Evolutionary conservation across 805 yeast species (phyloP).

Genomic region (Wickerhamiella kurtzmanii): DNA sequence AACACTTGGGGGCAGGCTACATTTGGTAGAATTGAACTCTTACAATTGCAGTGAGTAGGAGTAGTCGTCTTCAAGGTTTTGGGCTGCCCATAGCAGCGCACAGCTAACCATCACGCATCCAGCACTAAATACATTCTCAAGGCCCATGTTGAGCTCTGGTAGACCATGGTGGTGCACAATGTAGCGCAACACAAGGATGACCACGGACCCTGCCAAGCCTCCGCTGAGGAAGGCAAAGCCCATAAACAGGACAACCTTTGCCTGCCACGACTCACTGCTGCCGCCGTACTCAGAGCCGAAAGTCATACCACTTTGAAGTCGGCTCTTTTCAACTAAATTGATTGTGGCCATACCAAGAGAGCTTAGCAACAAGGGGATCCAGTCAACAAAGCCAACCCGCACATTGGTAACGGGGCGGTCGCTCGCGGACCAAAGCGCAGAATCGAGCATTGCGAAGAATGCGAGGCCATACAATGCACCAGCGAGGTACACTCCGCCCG

Average conservation of each 20-base stretch:
- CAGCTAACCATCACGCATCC: conserved; percentile 77
- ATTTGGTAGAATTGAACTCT: too few relatives aligned
- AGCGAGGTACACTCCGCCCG: conserved; percentile 54
- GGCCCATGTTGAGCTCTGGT: conserved; percentile 92
- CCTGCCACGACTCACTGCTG: conserved; percentile 70
- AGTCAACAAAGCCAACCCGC: conserved; percentile 83
- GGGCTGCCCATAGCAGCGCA: conserved; percentile 81
- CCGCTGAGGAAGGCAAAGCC: conserved; percentile 92
- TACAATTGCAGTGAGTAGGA: conserved; percentile 79
- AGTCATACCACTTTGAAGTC: conserved; percentile 32
- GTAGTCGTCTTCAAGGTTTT: conserved; percentile 91
- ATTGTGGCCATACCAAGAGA: conserved; percentile 77
- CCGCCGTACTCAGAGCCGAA: conserved; percentile 26
- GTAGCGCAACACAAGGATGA: conserved; percentile 76
- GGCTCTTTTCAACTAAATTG: conserved; percentile 56
- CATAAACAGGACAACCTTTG: conserved; percentile 73
- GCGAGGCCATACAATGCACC: conserved; percentile 58
- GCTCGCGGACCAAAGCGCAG: conserved; percentile 63
- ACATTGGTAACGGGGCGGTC: conserved; percentile 65
- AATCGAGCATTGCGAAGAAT: conserved; percentile 79
- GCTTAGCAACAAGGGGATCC: conserved; percentile 88
- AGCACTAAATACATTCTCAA: conserved; percentile 72
- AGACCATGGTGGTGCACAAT: conserved; percentile 52
- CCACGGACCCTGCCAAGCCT: conserved; percentile 84
- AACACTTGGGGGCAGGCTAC: too few relatives aligned